A percentile compares a stretch with the other conserved stretches of the same genome.
Conservation (phyloP, 2,329 filamentous ascomycete genomes). For the Calonectria henricotiae region DNA sequence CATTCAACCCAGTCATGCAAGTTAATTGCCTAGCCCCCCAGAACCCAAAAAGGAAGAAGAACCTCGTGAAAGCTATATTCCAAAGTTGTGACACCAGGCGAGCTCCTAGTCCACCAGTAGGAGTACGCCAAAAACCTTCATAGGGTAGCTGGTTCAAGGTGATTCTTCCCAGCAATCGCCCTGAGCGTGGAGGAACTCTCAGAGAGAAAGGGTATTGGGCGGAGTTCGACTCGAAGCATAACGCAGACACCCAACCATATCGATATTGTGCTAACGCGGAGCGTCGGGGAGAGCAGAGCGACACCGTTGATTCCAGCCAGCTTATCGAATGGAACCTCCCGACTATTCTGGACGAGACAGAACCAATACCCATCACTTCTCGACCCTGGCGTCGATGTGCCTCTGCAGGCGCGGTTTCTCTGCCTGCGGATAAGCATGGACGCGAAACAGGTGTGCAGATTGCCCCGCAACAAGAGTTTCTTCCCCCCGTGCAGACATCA, state of each 20-base stretch:
- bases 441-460: not conserved
- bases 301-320: conserved; percentile 52
- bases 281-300: conserved; percentile 40
- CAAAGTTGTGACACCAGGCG: not conserved
- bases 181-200: conserved; percentile 67
- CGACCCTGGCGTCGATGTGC: not conserved
- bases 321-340: conserved; percentile 59
- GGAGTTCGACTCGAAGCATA: conserved; percentile 39
- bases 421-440: not conserved
- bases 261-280: conserved; percentile 34
- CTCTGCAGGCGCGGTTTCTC: not conserved
- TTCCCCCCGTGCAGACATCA: not conserved
- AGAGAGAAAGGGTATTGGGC: conserved; percentile 58
- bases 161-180: conserved; percentile 65
- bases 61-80: not conserved
- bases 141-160: conserved; percentile 63
- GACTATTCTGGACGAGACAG: conserved; percentile 46
- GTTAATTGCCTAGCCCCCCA: not conserved
- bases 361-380: conserved; percentile 2
- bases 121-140: conserved; percentile 46
- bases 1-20: conserved; percentile 9
- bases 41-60: not conserved
- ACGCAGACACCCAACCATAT: not conserved
- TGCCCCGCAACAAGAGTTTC: not conserved
- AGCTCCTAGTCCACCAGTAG: conserved; percentile 19